Percentiles rank a stretch among this genome's conserved stretches.
phyloP scores from a whole-genome alignment of 768 basidiomycete genomes.

The Podaxis sp. region DNA sequence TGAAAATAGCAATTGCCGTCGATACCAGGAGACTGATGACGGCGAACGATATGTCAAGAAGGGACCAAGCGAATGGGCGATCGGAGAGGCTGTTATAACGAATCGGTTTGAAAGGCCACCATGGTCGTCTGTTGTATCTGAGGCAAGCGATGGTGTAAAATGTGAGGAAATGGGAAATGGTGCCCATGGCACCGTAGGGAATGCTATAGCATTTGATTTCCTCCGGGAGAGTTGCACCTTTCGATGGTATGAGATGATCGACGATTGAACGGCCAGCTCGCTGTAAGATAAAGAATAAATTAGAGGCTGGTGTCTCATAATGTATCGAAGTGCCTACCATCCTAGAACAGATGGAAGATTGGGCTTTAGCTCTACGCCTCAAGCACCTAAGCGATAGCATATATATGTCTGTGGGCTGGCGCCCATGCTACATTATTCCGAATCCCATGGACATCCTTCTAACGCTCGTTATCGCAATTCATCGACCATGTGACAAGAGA shows the following conservation, averaged over 20 bases:
- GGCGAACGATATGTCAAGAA: neutral
- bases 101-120: constrained; percentile 15
- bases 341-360: no score
- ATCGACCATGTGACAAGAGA: no score
- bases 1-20: constrained; percentile 17
- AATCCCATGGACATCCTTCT: no score
- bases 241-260: neutral
- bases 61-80: neutral
- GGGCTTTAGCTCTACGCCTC: no score
- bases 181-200: constrained; percentile 20
- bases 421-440: no score
- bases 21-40: constrained; percentile 12
- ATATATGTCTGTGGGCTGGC: no score
- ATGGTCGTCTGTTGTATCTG: constrained; percentile 18
- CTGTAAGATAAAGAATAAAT: no score
- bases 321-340: no score
- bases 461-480: no score
- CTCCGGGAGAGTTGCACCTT: neutral
- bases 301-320: no score
- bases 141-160: constrained; percentile 22
- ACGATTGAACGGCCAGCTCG: neutral
- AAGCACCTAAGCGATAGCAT: no score
- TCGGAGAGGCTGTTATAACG: neutral
- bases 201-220: constrained; percentile 21
- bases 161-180: constrained; percentile 20